Evolutionary conservation across 1,139 yeast genomes (phyloP), one percentile per base, ranked within the genome.

Genomic region (Candida tetrigidarum): DNA sequence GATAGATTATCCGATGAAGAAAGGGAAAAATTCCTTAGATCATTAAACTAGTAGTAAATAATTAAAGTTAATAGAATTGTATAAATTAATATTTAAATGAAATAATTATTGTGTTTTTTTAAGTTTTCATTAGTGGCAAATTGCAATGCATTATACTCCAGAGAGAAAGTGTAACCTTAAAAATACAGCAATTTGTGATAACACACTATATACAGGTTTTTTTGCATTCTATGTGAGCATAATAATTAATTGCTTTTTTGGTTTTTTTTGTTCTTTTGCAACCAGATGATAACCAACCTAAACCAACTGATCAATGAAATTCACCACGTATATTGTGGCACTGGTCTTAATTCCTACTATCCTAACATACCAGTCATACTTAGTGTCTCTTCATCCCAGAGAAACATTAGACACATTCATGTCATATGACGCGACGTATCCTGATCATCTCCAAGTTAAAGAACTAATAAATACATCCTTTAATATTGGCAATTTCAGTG

Each of bases 401-500:
- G 69, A 60, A 41, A 50, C 72, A 0, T 47, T 76, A 44, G 73
- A 76, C 34, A 60, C 68, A 37, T 66, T 81, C 50, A 61, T 73
- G 56, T 52, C 60, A 3, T 64, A 61, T 43, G 81, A 78, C 36
- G 16, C 59, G 10, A 57, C 57, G 3, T 62, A 62, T 46, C 71
- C 74, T 0, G 56, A 53, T 26, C 54, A 62, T 16, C 59, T 60
- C 40, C 55, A 76, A 51, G 64, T 81, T 20, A 64, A 74, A 45
- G 71, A 77, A 2, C 69, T 69, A 28, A 74, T 82, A 26, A 64
- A 67, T 12, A 66, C 68, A 30, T 63, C 74, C 10, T 75, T 80
- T 50, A 69, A 80, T 0, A 80, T 86, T 52, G 92, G 91, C 0
- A 70, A 71, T 22, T 83, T 84, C 55, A 77, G 76, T 50, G 91